Conservation (phyloP, 2,329 filamentous ascomycete species). For the Colletotrichum lupini region DNA sequence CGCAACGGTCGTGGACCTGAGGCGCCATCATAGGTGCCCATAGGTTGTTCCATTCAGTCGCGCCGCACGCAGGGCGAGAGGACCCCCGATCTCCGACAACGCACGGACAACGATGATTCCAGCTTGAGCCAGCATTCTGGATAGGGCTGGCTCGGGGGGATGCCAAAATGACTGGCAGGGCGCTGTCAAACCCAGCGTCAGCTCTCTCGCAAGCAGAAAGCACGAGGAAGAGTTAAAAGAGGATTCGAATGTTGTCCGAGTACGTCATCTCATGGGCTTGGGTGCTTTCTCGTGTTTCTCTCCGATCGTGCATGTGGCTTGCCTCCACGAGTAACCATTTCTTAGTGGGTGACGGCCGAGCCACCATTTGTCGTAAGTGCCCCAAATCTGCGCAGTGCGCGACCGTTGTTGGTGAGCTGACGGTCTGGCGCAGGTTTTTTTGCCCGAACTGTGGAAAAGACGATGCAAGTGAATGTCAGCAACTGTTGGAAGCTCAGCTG, state of each 20-base stretch:
- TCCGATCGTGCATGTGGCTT: conserved; percentile 19
- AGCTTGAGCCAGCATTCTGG: conserved; percentile 5
- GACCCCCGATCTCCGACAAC: conserved; percentile 2
- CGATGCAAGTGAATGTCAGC: background rate
- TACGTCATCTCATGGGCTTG: conserved; percentile 21
- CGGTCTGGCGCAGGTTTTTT: background rate
- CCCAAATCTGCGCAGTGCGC: conserved; percentile 12
- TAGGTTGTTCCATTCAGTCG: background rate
- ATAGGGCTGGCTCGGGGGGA: conserved; percentile 19
- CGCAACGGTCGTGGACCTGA: background rate
- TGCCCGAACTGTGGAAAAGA: background rate
- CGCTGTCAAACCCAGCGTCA: background rate
- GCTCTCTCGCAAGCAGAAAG: background rate
- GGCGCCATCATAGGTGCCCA: background rate
- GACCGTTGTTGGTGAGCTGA: conserved; percentile 17
- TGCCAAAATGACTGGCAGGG: background rate
- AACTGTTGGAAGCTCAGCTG: background rate
- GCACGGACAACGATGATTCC: conserved; percentile 7
- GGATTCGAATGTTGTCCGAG: background rate
- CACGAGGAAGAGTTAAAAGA: background rate
- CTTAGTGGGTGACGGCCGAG: conserved; percentile 30
- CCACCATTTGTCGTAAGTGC: conserved; percentile 33
- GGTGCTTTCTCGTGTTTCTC: conserved; percentile 14
- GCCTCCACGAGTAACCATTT: conserved; percentile 1
- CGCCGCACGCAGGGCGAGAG: background rate